Conservation (phyloP, 257 asterid species). For the Solanum virginianum region DNA sequence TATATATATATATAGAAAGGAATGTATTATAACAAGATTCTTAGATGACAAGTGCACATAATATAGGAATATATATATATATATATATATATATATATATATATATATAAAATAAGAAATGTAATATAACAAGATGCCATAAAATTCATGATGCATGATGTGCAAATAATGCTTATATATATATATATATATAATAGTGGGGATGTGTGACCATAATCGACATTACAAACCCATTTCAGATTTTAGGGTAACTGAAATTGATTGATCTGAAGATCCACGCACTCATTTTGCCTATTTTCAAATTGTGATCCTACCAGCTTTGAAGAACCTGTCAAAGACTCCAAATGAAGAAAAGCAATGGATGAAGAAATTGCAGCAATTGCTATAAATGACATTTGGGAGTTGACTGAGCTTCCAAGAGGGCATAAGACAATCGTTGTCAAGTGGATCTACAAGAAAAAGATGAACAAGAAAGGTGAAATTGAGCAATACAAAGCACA, state of each 20-base stretch:
- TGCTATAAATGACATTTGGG: not conserved
- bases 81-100: too few relatives aligned
- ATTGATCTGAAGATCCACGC: not conserved
- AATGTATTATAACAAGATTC: too few relatives aligned
- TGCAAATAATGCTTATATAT: too few relatives aligned
- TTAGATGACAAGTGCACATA: too few relatives aligned
- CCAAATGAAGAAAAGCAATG: not conserved
- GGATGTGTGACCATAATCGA: too few relatives aligned
- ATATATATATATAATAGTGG: too few relatives aligned
- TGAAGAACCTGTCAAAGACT: not conserved
- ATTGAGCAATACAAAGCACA: not conserved
- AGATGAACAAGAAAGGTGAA: not conserved
- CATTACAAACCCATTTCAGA: too few relatives aligned
- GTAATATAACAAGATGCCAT: too few relatives aligned
- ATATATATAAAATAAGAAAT: too few relatives aligned
- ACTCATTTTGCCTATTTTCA: not conserved
- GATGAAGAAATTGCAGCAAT: not conserved
- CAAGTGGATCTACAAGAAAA: not conserved
- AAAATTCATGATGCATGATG: too few relatives aligned
- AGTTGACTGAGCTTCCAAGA: not conserved
- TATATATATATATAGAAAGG: too few relatives aligned
- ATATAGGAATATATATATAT: too few relatives aligned
- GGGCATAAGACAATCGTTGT: not conserved
- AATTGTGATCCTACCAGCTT: not conserved
- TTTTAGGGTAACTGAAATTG: not conserved